Evolutionary conservation across 139 green algal species (phyloP).

Genomic region (Nannochloris sp.): DNA sequence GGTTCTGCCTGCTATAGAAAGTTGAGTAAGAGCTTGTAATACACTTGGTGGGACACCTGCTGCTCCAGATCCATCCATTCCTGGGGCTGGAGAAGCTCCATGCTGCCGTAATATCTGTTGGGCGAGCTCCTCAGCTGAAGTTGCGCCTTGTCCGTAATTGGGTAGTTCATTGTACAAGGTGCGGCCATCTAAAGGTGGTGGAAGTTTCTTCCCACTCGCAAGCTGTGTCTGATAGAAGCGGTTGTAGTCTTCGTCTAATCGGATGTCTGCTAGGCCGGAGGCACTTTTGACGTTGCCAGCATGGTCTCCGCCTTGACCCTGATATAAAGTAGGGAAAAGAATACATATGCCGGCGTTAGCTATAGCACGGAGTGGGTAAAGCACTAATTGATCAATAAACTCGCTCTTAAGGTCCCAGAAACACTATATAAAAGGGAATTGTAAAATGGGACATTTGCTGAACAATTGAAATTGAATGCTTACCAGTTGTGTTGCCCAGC

Average conservation of each 20-base stretch:
- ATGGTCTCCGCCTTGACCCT: slow-evolving; percentile 1
- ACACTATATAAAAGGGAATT: too few species aligned
- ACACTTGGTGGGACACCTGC: slow-evolving; percentile 19
- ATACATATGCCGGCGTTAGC: too few species aligned
- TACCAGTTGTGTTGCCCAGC: slow-evolving; percentile 40
- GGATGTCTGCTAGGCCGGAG: slow-evolving; percentile 50
- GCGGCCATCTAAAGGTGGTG: slow-evolving; percentile 61
- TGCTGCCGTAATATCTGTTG: slow-evolving; percentile 24
- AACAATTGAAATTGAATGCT: neutral
- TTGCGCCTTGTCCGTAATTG: neutral
- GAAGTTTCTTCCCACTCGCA: slow-evolving; percentile 66
- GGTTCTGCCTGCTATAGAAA: slow-evolving; percentile 5
- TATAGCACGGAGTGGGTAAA: neutral
- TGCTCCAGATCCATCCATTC: slow-evolving; percentile 32
- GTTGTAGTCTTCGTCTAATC: slow-evolving; percentile 82
- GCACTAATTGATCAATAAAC: neutral
- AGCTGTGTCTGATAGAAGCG: slow-evolving; percentile 51
- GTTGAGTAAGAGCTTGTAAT: slow-evolving; percentile 43
- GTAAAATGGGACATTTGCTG: neutral
- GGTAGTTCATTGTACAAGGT: slow-evolving; percentile 72
- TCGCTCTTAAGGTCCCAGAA: too few species aligned
- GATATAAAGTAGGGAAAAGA: neutral
- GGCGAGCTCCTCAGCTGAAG: slow-evolving; percentile 7
- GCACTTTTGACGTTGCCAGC: slow-evolving; percentile 13
- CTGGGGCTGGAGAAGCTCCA: slow-evolving; percentile 25